Conservation (phyloP, 2,329 filamentous ascomycete species). For the Aspergillus sp. region DNA sequence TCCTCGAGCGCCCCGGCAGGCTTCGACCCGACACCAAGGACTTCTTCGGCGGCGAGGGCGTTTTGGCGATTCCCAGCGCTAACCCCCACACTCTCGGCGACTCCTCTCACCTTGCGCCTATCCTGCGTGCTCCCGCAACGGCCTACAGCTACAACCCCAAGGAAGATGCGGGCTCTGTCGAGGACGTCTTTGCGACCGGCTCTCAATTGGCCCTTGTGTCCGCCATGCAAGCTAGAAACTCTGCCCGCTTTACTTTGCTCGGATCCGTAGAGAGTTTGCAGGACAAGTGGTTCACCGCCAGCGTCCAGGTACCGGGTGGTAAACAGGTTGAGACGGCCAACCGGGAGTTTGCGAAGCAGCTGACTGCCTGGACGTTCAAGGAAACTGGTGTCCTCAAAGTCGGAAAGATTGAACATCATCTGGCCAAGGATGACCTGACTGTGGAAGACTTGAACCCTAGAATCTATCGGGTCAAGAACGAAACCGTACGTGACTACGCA, state of each 20-base stretch:
- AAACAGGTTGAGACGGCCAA: slow-evolving; percentile 73
- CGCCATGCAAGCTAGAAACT: slow-evolving; percentile 88
- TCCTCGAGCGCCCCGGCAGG: slow-evolving; percentile 70
- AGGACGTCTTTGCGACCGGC: slow-evolving; percentile 85
- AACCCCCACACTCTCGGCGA: slow-evolving; percentile 82
- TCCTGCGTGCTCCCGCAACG: slow-evolving; percentile 80
- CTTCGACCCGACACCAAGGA: slow-evolving; percentile 72
- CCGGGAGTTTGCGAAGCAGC: slow-evolving; percentile 78
- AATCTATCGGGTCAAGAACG: slow-evolving; percentile 95
- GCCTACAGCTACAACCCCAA: slow-evolving; percentile 95
- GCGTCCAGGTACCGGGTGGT: slow-evolving; percentile 63
- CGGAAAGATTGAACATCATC: slow-evolving; percentile 78
- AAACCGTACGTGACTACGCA: slow-evolving; percentile 72
- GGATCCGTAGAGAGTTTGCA: slow-evolving; percentile 86
- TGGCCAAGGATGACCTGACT: slow-evolving; percentile 55
- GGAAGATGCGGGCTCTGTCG: slow-evolving; percentile 73
- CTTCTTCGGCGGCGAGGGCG: slow-evolving; percentile 72
- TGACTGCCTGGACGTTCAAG: slow-evolving; percentile 96
- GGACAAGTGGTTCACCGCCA: slow-evolving; percentile 85
- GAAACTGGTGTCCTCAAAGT: slow-evolving; percentile 89
- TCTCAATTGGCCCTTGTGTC: slow-evolving; percentile 84
- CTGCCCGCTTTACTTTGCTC: slow-evolving; percentile 82
- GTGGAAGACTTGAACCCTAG: slow-evolving; percentile 68
- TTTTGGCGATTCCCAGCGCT: slow-evolving; percentile 80
- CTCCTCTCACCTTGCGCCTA: slow-evolving; percentile 75